Conservation (phyloP, 768 basidiomycete genomes). For the Neoboletus subvelutipes region DNA sequence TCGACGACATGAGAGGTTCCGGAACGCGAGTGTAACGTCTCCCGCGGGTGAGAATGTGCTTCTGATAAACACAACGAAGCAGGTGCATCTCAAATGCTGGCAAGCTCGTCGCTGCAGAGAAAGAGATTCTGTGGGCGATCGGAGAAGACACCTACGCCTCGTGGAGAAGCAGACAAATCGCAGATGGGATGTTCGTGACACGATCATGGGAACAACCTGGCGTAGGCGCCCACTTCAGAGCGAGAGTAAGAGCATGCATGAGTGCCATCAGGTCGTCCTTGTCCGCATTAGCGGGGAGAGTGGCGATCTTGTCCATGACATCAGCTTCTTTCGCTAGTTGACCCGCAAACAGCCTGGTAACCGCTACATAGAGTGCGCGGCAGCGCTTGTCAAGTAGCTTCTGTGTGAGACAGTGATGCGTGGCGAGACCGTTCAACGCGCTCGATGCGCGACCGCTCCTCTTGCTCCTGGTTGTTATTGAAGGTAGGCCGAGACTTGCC, state of each 20-base stretch:
- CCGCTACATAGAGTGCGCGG: slow-evolving; percentile 43
- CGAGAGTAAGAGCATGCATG: slow-evolving; percentile 46
- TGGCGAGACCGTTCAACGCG: background rate
- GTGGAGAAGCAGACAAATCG: background rate
- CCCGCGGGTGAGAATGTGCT: slow-evolving; percentile 58
- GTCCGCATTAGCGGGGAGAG: slow-evolving; percentile 33
- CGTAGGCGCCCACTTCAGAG: slow-evolving; percentile 71
- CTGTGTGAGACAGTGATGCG: background rate
- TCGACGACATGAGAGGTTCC: slow-evolving; percentile 62
- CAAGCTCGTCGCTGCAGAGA: background rate
- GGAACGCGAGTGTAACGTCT: slow-evolving; percentile 46
- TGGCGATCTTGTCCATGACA: slow-evolving; percentile 37
- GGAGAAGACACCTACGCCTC: background rate
- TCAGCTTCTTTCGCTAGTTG: slow-evolving; percentile 50
- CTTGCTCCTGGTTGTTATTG: background rate
- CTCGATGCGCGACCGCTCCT: background rate
- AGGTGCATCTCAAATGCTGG: slow-evolving; percentile 24
- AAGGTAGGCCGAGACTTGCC: background rate
- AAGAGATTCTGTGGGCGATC: background rate
- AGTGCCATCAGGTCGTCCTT: slow-evolving; percentile 13
- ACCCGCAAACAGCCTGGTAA: slow-evolving; percentile 59
- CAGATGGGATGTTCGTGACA: background rate
- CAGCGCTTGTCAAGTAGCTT: background rate
- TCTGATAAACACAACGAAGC: slow-evolving; percentile 58
- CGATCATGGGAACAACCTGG: slow-evolving; percentile 57